Base-by-base conservation (phyloP, 2,329 filamentous ascomycete genomes). In the Chalara sp. region DNA sequence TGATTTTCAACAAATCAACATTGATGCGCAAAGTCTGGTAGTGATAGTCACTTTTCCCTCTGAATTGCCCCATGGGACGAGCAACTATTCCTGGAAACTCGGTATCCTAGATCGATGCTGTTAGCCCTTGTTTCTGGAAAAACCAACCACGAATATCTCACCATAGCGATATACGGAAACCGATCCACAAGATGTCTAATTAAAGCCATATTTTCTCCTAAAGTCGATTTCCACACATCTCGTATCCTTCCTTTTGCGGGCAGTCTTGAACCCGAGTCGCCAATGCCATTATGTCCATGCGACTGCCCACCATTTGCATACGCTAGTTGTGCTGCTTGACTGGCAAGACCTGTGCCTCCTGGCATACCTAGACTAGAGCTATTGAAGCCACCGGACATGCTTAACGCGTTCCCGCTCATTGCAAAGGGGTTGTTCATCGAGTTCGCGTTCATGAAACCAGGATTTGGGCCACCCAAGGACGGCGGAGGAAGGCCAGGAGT, bases 51-150 rank as follows among this genome's bases (percentile, higher is more conserved):
- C 90, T 93, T 72, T 96, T 97, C 53, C 88, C 93, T 53, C 87
- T 83, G 68, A 99, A 99, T 50, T 86, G 83, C 46, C 93, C 93
- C 78, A 99, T 97, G 2, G 93, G 93, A 59, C 93, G 82, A 30
- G 92, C 89, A 48, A 99, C 92, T 48, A 99, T 90, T 51, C 93
- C 93, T n/a, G 93, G 93, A 62, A 99, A 99, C 67, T 97, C 92
- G 29, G 93, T 96, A 67, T 99, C 93, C 91, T 96, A 65, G 47
- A 52, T 46, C 33, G 41, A 46, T 57, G 56, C 65, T 53, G 65
- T 48, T 55, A 45, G 42, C 39, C 47, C 39, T 28, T 47, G 40
- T 40, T 41, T 43, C 28, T 52, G 30, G 35, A 44, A 33, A 48
- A 50, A 59, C 51, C 21, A 21, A 21, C 3, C 21, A 33, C 44